phyloP scores from a whole-genome alignment of 1,284 basidiomycete species.

The Inonotus hispidus region DNA sequence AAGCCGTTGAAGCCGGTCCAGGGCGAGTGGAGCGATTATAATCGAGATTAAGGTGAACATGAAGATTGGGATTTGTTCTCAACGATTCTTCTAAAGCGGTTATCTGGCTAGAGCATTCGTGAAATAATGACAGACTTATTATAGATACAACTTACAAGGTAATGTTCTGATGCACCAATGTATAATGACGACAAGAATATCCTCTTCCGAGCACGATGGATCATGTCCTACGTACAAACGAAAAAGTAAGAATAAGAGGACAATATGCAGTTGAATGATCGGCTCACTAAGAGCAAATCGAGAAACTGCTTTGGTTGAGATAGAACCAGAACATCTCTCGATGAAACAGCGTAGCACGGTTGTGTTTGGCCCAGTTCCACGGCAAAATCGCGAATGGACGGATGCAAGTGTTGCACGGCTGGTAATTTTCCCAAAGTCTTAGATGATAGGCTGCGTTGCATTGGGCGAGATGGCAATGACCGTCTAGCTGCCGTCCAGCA shows the following conservation, averaged over 20 bases:
- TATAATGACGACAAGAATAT: conserved; percentile 88
- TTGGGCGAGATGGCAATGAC: conserved; percentile 11
- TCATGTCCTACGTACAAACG: conserved; percentile 53
- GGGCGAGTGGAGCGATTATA: conserved; percentile 89
- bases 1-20: conserved; percentile 69
- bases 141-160: conserved; percentile 46
- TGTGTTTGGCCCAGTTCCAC: conserved; percentile 16
- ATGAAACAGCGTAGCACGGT: conserved; percentile 20
- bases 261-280: background rate
- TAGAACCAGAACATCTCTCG: conserved; percentile 16
- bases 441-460: conserved; percentile 13
- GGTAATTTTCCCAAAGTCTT: conserved; percentile 9
- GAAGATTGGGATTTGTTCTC: conserved; percentile 52
- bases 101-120: conserved; percentile 43
- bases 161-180: conserved; percentile 64
- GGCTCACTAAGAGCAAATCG: conserved; percentile 17
- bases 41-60: conserved; percentile 79
- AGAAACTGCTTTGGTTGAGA: conserved; percentile 16
- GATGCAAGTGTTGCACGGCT: conserved; percentile 9
- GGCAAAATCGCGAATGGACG: conserved; percentile 12
- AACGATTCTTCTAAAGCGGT: conserved; percentile 60
- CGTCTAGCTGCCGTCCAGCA: conserved; percentile 7
- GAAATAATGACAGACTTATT: background rate
- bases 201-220: conserved; percentile 63
- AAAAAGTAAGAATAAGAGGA: background rate